A percentile compares a stretch with the other conserved stretches of the same genome.
Conservation (phyloP, 2,329 filamentous ascomycete species). For the Akanthomyces dipterigenus region DNA sequence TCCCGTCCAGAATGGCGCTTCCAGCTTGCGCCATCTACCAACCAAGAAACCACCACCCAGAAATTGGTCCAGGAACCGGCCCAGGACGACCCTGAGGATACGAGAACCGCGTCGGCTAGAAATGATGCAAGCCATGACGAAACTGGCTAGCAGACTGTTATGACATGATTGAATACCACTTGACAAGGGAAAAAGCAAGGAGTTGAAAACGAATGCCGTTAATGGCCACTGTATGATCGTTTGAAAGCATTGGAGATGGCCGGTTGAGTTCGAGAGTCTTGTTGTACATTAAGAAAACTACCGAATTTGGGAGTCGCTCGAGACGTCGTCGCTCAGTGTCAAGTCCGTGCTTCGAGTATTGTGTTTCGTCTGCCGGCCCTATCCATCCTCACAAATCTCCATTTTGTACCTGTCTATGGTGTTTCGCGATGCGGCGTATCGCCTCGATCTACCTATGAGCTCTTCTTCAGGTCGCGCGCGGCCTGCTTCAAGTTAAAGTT, state of each 20-base stretch:
- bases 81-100: not conserved
- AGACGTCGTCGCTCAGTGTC: not conserved
- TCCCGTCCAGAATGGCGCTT: not conserved
- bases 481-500: slow-evolving; percentile 69
- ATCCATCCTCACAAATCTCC: not conserved
- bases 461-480: slow-evolving; percentile 49
- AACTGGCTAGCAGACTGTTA: slow-evolving; percentile 3
- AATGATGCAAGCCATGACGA: slow-evolving; percentile 1
- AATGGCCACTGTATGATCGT: not conserved
- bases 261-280: slow-evolving; percentile 9
- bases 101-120: not conserved
- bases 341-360: not conserved
- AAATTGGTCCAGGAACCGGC: not conserved
- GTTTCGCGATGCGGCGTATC: not conserved
- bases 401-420: slow-evolving; percentile 22
- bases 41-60: not conserved
- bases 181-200: not conserved
- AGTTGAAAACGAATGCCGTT: slow-evolving; percentile 1
- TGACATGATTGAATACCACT: slow-evolving; percentile 7
- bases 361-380: slow-evolving; percentile 1
- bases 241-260: not conserved
- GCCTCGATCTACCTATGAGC: slow-evolving; percentile 26
- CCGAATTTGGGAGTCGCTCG: slow-evolving; percentile 4
- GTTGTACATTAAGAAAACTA: slow-evolving; percentile 14
- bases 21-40: not conserved